These are phyloP conservation scores for Scedosporium boydii DNA, from an alignment of 2,329 filamentous ascomycete genomes.

Conservation along the genomic window DNA sequence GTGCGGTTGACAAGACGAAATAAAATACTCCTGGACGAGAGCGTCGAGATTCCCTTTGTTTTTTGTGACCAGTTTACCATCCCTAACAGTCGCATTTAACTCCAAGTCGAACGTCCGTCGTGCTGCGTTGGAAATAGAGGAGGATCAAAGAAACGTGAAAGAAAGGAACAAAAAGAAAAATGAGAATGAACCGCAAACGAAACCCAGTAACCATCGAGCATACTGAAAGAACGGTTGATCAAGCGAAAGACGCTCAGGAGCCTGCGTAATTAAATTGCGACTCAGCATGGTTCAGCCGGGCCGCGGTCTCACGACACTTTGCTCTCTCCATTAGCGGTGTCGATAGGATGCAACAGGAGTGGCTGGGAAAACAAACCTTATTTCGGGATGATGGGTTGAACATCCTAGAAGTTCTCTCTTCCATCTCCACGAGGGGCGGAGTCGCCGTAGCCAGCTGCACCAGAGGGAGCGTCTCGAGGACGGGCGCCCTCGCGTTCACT, in stretches of 20 bases:
- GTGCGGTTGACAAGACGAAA: slow-evolving; percentile 5
- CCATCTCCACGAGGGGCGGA: slow-evolving; percentile 29
- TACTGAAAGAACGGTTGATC: not conserved
- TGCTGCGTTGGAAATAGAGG: slow-evolving; percentile 3
- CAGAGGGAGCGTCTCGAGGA: slow-evolving; percentile 27
- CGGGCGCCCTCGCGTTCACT: slow-evolving; percentile 30
- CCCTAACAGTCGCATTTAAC: slow-evolving; percentile 6
- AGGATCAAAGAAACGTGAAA: slow-evolving; percentile 5
- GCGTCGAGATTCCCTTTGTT: not conserved
- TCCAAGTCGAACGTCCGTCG: slow-evolving; percentile 8
- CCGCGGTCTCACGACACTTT: too few relatives aligned
- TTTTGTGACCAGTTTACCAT: slow-evolving; percentile 6
- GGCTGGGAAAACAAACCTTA: not conserved
- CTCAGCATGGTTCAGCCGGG: too few relatives aligned
- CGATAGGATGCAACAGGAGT: not conserved
- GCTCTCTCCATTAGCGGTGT: not conserved
- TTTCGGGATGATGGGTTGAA: not conserved
- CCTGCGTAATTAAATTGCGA: too few relatives aligned
- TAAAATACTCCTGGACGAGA: slow-evolving; percentile 2
- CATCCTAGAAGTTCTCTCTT: slow-evolving; percentile 20
- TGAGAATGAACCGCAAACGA: slow-evolving; percentile 1
- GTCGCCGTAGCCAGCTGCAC: slow-evolving; percentile 15
- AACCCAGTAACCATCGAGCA: slow-evolving; percentile 1
- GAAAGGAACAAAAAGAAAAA: not conserved
- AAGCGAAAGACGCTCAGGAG: not conserved